phyloP scores from a whole-genome alignment of 805 yeast species.

The Hermanozyma aechmeae region DNA sequence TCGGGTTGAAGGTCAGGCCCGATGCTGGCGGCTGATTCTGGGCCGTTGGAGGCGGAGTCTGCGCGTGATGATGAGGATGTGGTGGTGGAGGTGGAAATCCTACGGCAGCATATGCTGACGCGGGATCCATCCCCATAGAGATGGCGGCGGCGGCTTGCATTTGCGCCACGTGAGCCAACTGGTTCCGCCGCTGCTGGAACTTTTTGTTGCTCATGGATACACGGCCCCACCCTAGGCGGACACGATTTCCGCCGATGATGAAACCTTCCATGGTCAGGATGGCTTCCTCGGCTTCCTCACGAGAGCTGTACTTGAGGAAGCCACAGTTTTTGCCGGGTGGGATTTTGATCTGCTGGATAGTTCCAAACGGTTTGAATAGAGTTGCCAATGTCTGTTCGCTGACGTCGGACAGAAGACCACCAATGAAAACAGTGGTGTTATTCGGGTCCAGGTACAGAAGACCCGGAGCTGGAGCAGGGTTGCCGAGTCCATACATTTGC shows the following conservation, averaged over 20 bases:
- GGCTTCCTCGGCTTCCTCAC: constrained; percentile 80
- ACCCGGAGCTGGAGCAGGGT: constrained; percentile 16
- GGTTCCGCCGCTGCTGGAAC: constrained; percentile 22
- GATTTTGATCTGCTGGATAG: constrained; percentile 57
- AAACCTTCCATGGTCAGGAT: constrained; percentile 84
- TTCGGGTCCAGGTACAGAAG: constrained; percentile 34
- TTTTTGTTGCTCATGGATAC: constrained; percentile 23
- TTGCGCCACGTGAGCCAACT: constrained; percentile 24
- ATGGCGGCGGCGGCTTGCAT: constrained; percentile 29
- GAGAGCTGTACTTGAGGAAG: constrained; percentile 70
- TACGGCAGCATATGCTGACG: constrained; percentile 21
- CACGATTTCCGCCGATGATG: constrained; percentile 75
- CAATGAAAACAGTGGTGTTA: constrained; percentile 72
- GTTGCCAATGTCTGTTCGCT: constrained; percentile 51
- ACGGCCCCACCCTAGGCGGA: constrained; percentile 85
- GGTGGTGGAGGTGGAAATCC: constrained; percentile 5
- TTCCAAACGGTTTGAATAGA: constrained; percentile 68
- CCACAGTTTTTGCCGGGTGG: constrained; percentile 85
- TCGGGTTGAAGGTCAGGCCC: constrained; percentile 3
- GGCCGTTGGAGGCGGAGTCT: too few species aligned
- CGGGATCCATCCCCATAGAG: constrained; percentile 31
- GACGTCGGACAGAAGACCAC: constrained; percentile 61
- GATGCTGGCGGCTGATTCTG: constrained; percentile 1
- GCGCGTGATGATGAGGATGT: too few species aligned
- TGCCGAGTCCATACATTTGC: too few species aligned